Base-by-base conservation (phyloP, 2,329 filamentous ascomycete genomes). In the Trichocomaceae sp. region DNA sequence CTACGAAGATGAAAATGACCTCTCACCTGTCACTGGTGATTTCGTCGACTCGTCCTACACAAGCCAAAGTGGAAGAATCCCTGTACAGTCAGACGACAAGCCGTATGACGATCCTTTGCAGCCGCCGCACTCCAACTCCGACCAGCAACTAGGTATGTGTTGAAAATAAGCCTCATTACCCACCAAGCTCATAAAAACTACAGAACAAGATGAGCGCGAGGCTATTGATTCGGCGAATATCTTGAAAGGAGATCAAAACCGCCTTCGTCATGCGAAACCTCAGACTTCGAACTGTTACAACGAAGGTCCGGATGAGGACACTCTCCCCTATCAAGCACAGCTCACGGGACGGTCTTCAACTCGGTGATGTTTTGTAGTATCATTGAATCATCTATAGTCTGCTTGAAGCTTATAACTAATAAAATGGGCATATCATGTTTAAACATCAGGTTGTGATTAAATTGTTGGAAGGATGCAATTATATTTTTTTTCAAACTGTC, bases 161-260 rank as follows among this genome's bases (percentile, higher is more conserved):
- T 29, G 63, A 82, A 81, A 75, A 83, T 82, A 66, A 82, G 15
- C 19, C 17, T 8, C 1, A 31, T 29, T 5, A 19, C 10, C 42
- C 19, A 22, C 33, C 20, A 47, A 12, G 9, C 42, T 46, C 15
- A 26, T 35, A 13, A 12, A 13, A 5, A 23, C 9, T 17, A 12
- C 8, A 54, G 52, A 54, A 37, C 26, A 41, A 12, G 57, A 61
- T 44, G 57, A 63, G 12, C 41, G 52, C n/a, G 57, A 56, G 2
- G 57, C 55, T 13, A 57, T 59, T 15, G 50, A 61, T 22, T 17
- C 41, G n/a, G 39, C 50, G 1, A 57, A 62, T 7, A 50, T 61
- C 6, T 17, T 61, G n/a, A 35, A 44, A 7, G 47, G 52, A 2
- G 52, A 59, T 22, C 45, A 54, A 3, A 29, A 29, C 10, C 26